Conservation (phyloP, 2,329 filamentous ascomycete genomes). For the Alternaria triticimaculans region DNA sequence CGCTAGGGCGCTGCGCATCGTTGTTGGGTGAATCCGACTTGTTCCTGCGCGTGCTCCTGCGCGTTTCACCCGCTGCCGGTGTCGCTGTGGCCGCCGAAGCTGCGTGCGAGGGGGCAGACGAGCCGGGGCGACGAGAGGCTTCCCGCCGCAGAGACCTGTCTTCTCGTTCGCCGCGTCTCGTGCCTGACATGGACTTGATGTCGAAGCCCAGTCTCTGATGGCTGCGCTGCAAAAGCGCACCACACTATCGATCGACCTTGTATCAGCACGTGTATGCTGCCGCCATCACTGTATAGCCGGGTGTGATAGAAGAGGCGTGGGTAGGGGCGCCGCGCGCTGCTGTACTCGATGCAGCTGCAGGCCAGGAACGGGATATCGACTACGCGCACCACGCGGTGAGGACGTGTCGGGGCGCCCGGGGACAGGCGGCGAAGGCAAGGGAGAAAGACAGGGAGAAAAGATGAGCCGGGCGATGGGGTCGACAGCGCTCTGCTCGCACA, state of each 20-base stretch:
- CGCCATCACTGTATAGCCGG: conserved; percentile 36
- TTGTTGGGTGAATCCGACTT: conserved; percentile 31
- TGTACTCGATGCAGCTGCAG: conserved; percentile 29
- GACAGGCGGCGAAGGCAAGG: conserved; percentile 2
- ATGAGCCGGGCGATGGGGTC: conserved; percentile 20
- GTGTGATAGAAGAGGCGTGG: conserved; percentile 7
- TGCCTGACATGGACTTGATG: conserved; percentile 68
- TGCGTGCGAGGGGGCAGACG: conserved; percentile 25
- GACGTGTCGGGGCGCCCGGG: conserved; percentile 24
- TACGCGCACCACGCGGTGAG: conserved; percentile 40
- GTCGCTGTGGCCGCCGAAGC: conserved; percentile 23
- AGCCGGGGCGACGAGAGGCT: conserved; percentile 34
- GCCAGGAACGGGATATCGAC: conserved; percentile 27
- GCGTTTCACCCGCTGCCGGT: conserved; percentile 17
- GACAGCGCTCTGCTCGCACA: conserved; percentile 25
- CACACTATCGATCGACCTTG: conserved; percentile 66
- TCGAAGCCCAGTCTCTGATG: conserved; percentile 76
- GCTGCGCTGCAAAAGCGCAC: conserved; percentile 77
- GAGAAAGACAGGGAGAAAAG: conserved; percentile 12
- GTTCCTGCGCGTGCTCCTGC: conserved; percentile 21
- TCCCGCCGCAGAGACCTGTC: conserved; percentile 29
- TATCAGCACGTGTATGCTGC: conserved; percentile 30
- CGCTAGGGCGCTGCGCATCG: conserved; percentile 55
- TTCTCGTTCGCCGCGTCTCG: conserved; percentile 49
- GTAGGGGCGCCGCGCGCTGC: conserved; percentile 16